Evolutionary conservation across 2,329 filamentous ascomycete species (phyloP), one percentile per base, ranked within the genome.

Genomic region (Penicillium sp.): DNA sequence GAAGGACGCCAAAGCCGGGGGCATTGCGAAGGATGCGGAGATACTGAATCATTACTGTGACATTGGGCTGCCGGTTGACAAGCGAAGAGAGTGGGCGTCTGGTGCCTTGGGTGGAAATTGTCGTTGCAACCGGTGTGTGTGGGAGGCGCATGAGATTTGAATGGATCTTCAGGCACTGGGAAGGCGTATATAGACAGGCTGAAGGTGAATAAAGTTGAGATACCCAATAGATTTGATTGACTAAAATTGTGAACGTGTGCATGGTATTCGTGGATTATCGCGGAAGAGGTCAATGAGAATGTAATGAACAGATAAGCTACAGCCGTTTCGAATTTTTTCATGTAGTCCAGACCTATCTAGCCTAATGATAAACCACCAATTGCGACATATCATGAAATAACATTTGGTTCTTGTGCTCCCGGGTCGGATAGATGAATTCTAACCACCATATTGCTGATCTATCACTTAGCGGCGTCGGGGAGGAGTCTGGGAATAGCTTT

Each of bases 41-140:
- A 86, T 98, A 45, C 74, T 96, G 60, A 96, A 92, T 71, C 93
- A 98, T 75, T 99, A 99, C 73, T 97, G 93, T 72, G 95, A 98
- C 76, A 82, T 96, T 52, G 81, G 85, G 21, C 72, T 98, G 57
- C 82, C 85, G 0, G 92, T 97, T 2, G 84, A 87, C 63, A 85
- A 95, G 70, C 84, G 95, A 56, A 85, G 95, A 60, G 93, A 96
- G 68, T 97, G 93, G 92, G 91, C 93, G 5, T 80, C 82, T 47
- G 95, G 93, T 5, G 93, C 91, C 57, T 79, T 99, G 52, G 95
- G 95, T 0, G 95, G 95, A 0, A 86, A 86, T 75, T 99, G 95
- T 77, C 87, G 90, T 82, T 99, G 95, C 76, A 78, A 84, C 58
- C 84, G 95, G 62, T 99, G 95, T 75, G 78, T 87, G 24, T 87